Conservation (phyloP, 106 monocot species). For the Dendrobium officinale region DNA sequence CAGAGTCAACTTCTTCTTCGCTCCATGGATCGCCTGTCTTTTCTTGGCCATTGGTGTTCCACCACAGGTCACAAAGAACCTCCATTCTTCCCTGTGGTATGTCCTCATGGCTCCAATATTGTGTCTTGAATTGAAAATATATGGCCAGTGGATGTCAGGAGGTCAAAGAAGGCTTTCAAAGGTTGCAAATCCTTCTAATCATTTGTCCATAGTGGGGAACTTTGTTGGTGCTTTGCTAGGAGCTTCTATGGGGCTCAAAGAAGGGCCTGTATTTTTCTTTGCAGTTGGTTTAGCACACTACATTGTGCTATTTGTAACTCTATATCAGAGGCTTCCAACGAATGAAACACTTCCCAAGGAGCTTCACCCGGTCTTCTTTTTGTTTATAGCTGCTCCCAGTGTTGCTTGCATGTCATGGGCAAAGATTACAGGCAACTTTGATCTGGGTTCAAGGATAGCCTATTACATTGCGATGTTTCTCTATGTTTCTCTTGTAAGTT, state of each 20-base stretch:
- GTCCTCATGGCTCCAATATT: conserved; percentile 69
- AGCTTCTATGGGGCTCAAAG: conserved; percentile 63
- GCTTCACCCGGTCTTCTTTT: conserved; percentile 85
- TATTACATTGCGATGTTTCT: conserved; percentile 64
- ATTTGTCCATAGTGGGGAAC: conserved; percentile 71
- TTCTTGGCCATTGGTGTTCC: conserved; percentile 64
- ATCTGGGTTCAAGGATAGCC: conserved; percentile 38
- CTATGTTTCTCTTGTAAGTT: conserved; percentile 57
- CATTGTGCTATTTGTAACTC: conserved; percentile 65
- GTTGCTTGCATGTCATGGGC: conserved; percentile 78
- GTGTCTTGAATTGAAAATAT: conserved; percentile 75
- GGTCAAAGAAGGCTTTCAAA: conserved; percentile 56
- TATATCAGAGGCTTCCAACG: conserved; percentile 81
- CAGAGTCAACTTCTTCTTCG: conserved; percentile 87
- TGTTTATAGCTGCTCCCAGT: conserved; percentile 75
- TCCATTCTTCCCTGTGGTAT: conserved; percentile 48
- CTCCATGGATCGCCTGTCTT: conserved; percentile 79
- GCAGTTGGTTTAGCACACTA: conserved; percentile 82
- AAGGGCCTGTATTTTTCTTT: conserved; percentile 86
- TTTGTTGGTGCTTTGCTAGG: conserved; percentile 82
- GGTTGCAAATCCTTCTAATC: conserved; percentile 82
- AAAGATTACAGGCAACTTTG: conserved; percentile 50
- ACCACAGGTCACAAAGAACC: conserved; percentile 12
- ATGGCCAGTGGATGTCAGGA: conserved; percentile 88
- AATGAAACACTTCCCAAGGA: conserved; percentile 77